A percentile compares a stretch with the other conserved stretches of the same genome.
Evolutionary conservation across 192 early-diverging fungal genomes (phyloP).

Genomic region (Mycoemilia scoparia): DNA sequence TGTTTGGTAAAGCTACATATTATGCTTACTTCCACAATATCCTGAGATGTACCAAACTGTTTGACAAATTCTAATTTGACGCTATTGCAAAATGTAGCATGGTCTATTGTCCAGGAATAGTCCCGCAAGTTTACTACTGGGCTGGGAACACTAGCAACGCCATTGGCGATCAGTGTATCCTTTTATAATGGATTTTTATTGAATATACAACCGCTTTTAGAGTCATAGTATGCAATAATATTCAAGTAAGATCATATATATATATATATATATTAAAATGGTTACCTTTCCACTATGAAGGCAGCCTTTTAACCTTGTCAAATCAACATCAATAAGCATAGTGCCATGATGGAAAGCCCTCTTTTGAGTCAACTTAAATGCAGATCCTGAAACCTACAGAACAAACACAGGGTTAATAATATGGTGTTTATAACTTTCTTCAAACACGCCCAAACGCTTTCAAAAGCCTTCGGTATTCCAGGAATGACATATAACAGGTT

Average conservation of each 20-base stretch:
- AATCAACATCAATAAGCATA: conserved; percentile 87
- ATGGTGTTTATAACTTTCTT: background rate
- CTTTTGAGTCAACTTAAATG: conserved; percentile 70
- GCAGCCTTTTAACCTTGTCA: conserved; percentile 31
- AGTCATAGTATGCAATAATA: background rate
- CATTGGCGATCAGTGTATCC: conserved; percentile 56
- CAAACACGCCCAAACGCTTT: too few relatives aligned
- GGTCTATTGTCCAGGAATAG: conserved; percentile 64
- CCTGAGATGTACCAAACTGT: conserved; percentile 39
- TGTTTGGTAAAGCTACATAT: too few relatives aligned
- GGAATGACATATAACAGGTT: too few relatives aligned
- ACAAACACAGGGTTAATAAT: conserved; percentile 6
- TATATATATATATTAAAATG: conserved; percentile 10
- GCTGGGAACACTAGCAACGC: conserved; percentile 81
- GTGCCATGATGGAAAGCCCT: conserved; percentile 95
- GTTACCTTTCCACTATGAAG: conserved; percentile 27
- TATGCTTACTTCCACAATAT: too few relatives aligned
- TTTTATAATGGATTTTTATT: too few relatives aligned
- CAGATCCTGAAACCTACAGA: conserved; percentile 87
- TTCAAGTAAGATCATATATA: conserved; percentile 1
- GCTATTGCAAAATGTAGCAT: conserved; percentile 63
- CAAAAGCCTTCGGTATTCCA: too few relatives aligned
- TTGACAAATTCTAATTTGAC: conserved; percentile 50
- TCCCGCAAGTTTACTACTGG: conserved; percentile 66
- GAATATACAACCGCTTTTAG: conserved; percentile 1